Conservation (phyloP, 2,329 filamentous ascomycete species). For the Diplodia mutila region DNA sequence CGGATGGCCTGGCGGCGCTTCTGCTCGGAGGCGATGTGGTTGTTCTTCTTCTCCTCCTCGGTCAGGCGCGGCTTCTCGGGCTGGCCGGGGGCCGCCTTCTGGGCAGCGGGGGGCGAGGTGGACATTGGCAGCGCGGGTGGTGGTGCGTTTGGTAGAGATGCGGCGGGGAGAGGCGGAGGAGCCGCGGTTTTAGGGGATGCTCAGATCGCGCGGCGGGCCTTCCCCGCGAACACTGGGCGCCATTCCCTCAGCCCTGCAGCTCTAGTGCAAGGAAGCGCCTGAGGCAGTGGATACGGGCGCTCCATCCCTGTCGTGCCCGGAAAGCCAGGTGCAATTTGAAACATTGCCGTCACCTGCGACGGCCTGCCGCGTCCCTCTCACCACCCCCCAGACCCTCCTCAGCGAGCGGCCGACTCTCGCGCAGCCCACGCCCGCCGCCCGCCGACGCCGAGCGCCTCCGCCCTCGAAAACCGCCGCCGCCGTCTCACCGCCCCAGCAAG, state of each 20-base stretch:
- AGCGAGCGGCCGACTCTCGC: neutral
- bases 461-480: neutral
- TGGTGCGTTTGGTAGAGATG: neutral
- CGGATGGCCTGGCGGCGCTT: constrained; percentile 76
- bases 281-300: constrained; percentile 22
- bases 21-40: constrained; percentile 71
- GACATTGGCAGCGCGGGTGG: constrained; percentile 18
- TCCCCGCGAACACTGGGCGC: constrained; percentile 18
- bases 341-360: constrained; percentile 21
- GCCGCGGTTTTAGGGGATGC: constrained; percentile 6
- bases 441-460: neutral
- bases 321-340: constrained; percentile 25
- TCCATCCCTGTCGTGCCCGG: constrained; percentile 22
- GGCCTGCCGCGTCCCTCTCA: constrained; percentile 15
- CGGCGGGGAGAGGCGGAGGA: constrained; percentile 13
- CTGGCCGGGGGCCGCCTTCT: neutral
- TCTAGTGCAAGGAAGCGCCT: constrained; percentile 15
- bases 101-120: constrained; percentile 14
- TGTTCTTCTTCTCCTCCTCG: constrained; percentile 72
- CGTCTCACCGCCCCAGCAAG: constrained; percentile 22
- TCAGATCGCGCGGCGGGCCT: constrained; percentile 17
- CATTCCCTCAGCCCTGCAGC: constrained; percentile 17
- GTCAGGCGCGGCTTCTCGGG: constrained; percentile 66
- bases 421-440: constrained; percentile 2
- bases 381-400: neutral